These are phyloP conservation scores for Taphrina sp. DNA, from an alignment of 1,139 yeast genomes.

Conservation along the genomic window DNA sequence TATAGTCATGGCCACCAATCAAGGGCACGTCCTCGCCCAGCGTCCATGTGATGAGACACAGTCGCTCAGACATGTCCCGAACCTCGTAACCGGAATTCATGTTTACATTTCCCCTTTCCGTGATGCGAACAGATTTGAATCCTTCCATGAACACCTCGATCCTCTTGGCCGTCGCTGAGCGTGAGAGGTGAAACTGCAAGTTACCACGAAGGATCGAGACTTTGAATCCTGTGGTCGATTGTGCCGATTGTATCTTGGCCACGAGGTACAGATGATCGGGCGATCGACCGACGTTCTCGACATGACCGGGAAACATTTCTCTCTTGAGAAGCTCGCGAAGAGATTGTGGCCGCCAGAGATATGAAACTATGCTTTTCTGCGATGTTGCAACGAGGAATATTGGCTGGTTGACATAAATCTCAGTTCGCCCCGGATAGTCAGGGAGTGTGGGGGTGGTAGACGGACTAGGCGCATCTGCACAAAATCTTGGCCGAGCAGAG, in stretches of 20 bases:
- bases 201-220: constrained; percentile 11
- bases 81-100: constrained; percentile 11
- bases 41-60: constrained; percentile 13
- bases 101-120: constrained; percentile 1
- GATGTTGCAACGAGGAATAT: too few relatives aligned
- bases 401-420: too few relatives aligned
- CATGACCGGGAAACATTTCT: too few relatives aligned
- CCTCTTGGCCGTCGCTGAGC: not conserved
- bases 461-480: too few relatives aligned
- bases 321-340: too few relatives aligned
- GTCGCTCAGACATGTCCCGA: constrained; percentile 7
- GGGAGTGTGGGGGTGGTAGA: too few relatives aligned
- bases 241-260: constrained; percentile 7
- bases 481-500: too few relatives aligned
- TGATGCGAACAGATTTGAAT: constrained; percentile 3
- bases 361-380: too few relatives aligned
- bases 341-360: too few relatives aligned
- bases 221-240: constrained; percentile 9
- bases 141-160: constrained; percentile 14
- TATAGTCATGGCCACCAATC: constrained; percentile 1
- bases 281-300: not conserved
- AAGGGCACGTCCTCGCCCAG: constrained; percentile 16
- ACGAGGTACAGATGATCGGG: constrained; percentile 15
- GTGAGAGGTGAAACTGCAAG: not conserved
- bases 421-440: too few relatives aligned